Evolutionary conservation across 495 filamentous ascomycete genomes (phyloP), one percentile per base, ranked within the genome.

Genomic region (Penicillium bialowiezense): DNA sequence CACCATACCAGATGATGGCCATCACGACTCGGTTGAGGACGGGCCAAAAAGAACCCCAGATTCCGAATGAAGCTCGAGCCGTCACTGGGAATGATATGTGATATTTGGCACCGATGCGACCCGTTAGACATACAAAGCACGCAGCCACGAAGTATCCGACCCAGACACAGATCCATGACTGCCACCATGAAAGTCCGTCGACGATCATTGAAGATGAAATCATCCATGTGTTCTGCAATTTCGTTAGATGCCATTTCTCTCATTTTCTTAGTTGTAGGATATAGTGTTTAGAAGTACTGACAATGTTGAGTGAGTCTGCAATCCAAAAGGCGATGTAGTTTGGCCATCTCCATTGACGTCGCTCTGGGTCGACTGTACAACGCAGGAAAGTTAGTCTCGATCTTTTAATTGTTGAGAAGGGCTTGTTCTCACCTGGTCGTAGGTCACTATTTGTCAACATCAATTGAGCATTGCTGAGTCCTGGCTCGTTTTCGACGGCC

Each of bases 301-400:
- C 80, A 66, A 97, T 95, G 66, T 97, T 97, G 68, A 96, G 90
- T 5, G 88, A 92, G 70, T 97, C 91, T 26, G 91, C 89, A 63
- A 95, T 79, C 90, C 90, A 93, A 60, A 95, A 95, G 15, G 85
- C 87, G 45, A 96, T 83, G 58, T 90, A 97, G 61, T 96, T 96
- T 79, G 84, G 87, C 44, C 88, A 74, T 44, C 81, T 86, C 91
- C 91, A 97, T 81, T 89, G 83, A 21, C 91, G 84, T 48, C 89
- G 83, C 50, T 83, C 84, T 14, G 86, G 84, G 56, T 95, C 90
- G 23, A 97, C 91, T 77, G 52, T 52, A 49, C 8, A 26, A 26
- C 8, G 23, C 3, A 4, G 28, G 18, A 38, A 29, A 51, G 18
- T 21, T 49, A 41, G 23, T 51, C 51, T 41, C 29, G 54, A 44